Evolutionary conservation across 345 rosid species (phyloP).

Genomic region (Cochlearia excelsa): DNA sequence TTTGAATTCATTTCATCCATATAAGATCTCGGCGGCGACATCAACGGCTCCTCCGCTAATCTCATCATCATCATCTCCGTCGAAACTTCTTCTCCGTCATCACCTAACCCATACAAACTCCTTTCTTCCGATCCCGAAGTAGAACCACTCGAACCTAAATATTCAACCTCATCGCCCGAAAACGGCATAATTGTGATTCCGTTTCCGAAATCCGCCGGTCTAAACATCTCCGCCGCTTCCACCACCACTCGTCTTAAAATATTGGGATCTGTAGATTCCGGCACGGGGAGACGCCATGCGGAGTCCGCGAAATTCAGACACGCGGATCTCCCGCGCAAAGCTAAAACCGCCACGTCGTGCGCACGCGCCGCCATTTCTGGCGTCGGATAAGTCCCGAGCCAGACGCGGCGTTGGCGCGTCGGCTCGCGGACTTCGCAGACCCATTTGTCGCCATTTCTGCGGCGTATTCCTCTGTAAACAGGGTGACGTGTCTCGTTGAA

Average conservation of each 20-base stretch:
- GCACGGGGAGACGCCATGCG: conserved; percentile 52
- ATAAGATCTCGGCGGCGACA: conserved; percentile 51
- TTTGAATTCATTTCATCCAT: conserved; percentile 11
- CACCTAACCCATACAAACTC: conserved; percentile 10
- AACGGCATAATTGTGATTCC: conserved; percentile 27
- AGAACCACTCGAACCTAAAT: background rate
- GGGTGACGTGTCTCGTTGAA: conserved; percentile 81
- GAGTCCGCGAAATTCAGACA: conserved; percentile 79
- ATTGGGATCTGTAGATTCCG: conserved; percentile 43
- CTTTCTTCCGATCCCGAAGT: conserved; percentile 9
- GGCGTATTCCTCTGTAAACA: conserved; percentile 58
- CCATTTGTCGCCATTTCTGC: conserved; percentile 61
- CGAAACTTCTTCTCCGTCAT: conserved; percentile 8
- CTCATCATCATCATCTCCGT: conserved; percentile 13
- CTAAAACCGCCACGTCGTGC: conserved; percentile 71
- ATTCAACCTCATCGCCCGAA: conserved; percentile 11
- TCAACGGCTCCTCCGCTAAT: conserved; percentile 65
- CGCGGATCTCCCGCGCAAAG: conserved; percentile 58
- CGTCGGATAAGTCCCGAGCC: conserved; percentile 77
- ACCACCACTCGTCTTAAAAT: conserved; percentile 47
- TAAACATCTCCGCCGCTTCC: conserved; percentile 54
- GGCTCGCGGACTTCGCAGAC: conserved; percentile 74
- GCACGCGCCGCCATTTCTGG: conserved; percentile 83
- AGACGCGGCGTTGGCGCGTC: conserved; percentile 50
- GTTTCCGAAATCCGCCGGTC: conserved; percentile 31